Evolutionary conservation across 805 yeast genomes (phyloP).

Genomic region (Saccharomycopsis schoenii): DNA sequence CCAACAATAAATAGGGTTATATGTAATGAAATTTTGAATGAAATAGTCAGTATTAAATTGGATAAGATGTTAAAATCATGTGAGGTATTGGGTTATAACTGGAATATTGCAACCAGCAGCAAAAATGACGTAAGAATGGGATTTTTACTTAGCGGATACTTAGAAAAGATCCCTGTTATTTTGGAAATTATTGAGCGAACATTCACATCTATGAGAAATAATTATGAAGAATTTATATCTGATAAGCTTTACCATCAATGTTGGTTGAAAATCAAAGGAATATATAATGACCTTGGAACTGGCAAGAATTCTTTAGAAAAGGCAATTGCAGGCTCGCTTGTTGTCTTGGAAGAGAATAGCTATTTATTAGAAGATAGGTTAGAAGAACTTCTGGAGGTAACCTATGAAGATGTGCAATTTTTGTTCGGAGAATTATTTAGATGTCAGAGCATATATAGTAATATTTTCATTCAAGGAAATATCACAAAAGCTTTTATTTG

Average conservation of each 20-base stretch:
- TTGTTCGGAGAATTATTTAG: slow-evolving; percentile 21
- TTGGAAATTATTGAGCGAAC: slow-evolving; percentile 7
- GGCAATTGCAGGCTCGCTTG: slow-evolving; percentile 40
- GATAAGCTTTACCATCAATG: slow-evolving; percentile 35
- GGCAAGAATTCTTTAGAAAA: slow-evolving; percentile 37
- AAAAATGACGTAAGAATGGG: slow-evolving; percentile 46
- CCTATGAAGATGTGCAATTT: slow-evolving; percentile 26
- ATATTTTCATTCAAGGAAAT: slow-evolving; percentile 46
- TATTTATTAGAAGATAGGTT: slow-evolving; percentile 47
- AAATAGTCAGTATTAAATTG: slow-evolving; percentile 34
- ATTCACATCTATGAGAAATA: slow-evolving; percentile 24
- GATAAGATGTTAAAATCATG: slow-evolving; percentile 40
- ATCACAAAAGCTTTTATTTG: slow-evolving; percentile 17
- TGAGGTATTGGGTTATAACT: slow-evolving; percentile 44
- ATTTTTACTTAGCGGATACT: slow-evolving; percentile 46
- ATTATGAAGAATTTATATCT: slow-evolving; percentile 27
- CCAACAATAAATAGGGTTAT: slow-evolving; percentile 30
- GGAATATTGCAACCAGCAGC: slow-evolving; percentile 45
- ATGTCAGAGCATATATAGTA: slow-evolving; percentile 19
- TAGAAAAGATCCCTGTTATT: slow-evolving; percentile 25
- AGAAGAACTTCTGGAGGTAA: slow-evolving; percentile 44
- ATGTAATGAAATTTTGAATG: slow-evolving; percentile 43
- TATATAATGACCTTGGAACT: slow-evolving; percentile 29
- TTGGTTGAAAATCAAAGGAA: slow-evolving; percentile 36
- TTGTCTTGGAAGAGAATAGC: slow-evolving; percentile 45